These are phyloP conservation scores for Alternaria brassicicola DNA, from an alignment of 2,329 filamentous ascomycete species.

Conservation along the genomic window DNA sequence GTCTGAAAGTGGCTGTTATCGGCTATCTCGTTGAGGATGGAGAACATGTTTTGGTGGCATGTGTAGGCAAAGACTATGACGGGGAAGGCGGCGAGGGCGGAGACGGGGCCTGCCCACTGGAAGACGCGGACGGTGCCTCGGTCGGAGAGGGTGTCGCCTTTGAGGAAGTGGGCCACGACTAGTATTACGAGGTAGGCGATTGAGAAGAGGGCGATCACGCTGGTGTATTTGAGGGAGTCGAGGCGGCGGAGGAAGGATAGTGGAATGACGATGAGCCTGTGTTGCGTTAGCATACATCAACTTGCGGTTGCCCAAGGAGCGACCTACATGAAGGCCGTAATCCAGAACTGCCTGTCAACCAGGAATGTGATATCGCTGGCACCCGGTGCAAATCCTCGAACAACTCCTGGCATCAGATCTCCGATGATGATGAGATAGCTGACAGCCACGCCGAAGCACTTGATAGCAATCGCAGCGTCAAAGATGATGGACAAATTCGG, in stretches of 20 bases:
- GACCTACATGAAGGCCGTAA: conserved; percentile 88
- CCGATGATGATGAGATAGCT: conserved; percentile 99
- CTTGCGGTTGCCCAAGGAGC: neutral
- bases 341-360: conserved; percentile 93
- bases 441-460: conserved; percentile 96
- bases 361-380: conserved; percentile 73
- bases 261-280: conserved; percentile 86
- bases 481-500: conserved; percentile 95
- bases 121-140: conserved; percentile 78
- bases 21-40: conserved; percentile 91
- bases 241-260: conserved; percentile 88
- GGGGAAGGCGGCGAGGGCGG: conserved; percentile 82
- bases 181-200: conserved; percentile 94
- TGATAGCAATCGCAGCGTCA: conserved; percentile 93
- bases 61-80: conserved; percentile 99
- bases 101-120: conserved; percentile 77
- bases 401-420: conserved; percentile 95
- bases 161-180: conserved; percentile 88
- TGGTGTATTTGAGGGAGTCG: conserved; percentile 97
- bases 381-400: conserved; percentile 74
- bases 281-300: conserved; percentile 14
- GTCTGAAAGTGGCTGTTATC: conserved; percentile 81
- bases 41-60: conserved; percentile 99
- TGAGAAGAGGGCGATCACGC: conserved; percentile 84
- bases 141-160: conserved; percentile 74